Evolutionary conservation across 2,329 filamentous ascomycete genomes (phyloP), one percentile per base, ranked within the genome.

Genomic region (Monilinia laxa): DNA sequence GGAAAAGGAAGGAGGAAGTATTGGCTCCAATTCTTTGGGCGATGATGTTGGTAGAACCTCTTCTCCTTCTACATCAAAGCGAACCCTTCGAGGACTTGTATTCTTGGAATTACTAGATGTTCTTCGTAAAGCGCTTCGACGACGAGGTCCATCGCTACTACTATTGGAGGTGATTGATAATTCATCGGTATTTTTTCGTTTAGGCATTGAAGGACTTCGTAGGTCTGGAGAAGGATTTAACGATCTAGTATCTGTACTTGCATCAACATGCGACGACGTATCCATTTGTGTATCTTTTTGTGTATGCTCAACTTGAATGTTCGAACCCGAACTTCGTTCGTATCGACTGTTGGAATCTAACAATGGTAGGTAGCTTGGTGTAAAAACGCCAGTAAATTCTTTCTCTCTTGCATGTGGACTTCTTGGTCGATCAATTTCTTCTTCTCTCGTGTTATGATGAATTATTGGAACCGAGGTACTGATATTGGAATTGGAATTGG

Each of bases 311-410:
- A n/a, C 25, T 31, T 58, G 23, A 14, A 57, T 47, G n/a, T 38
- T 65, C 12, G 54, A 11, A 47, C 62, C 65, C 16, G 68, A 65
- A 7, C 35, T 45, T 42, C 62, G 68, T 28, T 73, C 71, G 59
- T 64, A 45, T 57, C 73, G 73, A 52, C 68, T 70, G 54, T 70
- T 70, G 35, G 70, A 80, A 70, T 87, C 86, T 65, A 89, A 81
- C 65, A 89, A 79, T 55, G 86, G 86, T 65, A 90, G 81, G 73
- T 85, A 89, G 69, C 79, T 83, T 38, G 86, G 87, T 47, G 83
- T 88, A 73, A 89, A 89, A 68, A 89, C 77, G 68, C 86, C 86
- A 70, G 83, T 82, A 70, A 89, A 83, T 71, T 88, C 85, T 73
- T 79, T 78, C 71, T 88, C 85, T 68, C 84, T 82, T 67, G 84